Evolutionary conservation across 2,329 filamentous ascomycete species (phyloP).

Genomic region (Ceratocystis colombiana): DNA sequence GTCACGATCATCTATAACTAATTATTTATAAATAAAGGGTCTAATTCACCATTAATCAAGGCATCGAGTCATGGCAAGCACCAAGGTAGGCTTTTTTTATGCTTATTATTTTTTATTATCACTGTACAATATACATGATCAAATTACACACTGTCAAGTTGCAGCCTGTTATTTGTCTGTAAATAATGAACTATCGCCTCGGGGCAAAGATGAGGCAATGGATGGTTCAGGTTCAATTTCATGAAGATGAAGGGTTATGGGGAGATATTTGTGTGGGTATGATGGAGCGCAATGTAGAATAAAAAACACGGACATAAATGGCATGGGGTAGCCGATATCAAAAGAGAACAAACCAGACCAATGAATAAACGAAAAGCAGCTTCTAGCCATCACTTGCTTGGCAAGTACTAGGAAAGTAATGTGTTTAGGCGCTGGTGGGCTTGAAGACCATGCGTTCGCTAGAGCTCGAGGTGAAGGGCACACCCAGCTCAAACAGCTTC

Average conservation of each 20-base stretch:
- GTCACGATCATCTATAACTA: no score
- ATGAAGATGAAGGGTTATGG: not conserved
- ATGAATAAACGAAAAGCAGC: slow-evolving; percentile 4
- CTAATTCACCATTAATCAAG: no score
- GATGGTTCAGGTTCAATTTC: not conserved
- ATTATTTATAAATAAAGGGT: no score
- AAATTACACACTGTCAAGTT: not conserved
- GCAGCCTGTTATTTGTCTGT: not conserved
- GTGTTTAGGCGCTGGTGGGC: slow-evolving; percentile 32
- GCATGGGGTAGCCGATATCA: not conserved
- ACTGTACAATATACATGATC: not conserved
- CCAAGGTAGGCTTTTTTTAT: not conserved
- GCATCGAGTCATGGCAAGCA: no score
- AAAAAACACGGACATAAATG: slow-evolving; percentile 8
- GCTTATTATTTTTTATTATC: not conserved
- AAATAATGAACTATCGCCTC: not conserved
- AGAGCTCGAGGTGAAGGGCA: slow-evolving; percentile 64
- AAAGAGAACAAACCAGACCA: slow-evolving; percentile 3
- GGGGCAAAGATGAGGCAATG: not conserved
- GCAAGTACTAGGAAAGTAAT: not conserved
- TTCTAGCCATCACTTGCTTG: not conserved
- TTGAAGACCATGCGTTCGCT: slow-evolving; percentile 54
- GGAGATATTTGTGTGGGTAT: slow-evolving; percentile 10
- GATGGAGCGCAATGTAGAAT: not conserved
- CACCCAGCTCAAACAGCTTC: slow-evolving; percentile 87